Evolutionary conservation across 768 basidiomycete genomes (phyloP).

Genomic region (Saitozyma sp.): DNA sequence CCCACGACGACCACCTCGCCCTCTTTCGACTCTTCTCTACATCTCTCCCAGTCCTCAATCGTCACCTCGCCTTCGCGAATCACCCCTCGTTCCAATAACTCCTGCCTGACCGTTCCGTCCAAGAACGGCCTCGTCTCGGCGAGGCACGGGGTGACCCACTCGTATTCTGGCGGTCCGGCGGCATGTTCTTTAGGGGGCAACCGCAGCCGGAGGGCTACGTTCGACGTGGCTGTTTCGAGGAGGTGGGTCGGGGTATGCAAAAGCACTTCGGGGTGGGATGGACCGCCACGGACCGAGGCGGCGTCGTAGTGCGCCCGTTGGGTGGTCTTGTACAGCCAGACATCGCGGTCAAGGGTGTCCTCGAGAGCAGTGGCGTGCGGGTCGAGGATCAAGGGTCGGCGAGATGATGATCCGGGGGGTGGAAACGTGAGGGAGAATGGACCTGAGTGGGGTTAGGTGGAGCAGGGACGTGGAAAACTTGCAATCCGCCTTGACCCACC

Average conservation of each 20-base stretch:
- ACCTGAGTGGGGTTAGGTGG: slow-evolving; percentile 9
- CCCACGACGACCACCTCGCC: slow-evolving; percentile 22
- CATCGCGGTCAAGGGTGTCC: slow-evolving; percentile 12
- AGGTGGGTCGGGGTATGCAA: slow-evolving; percentile 28
- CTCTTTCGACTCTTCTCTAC: slow-evolving; percentile 17
- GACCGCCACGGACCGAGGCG: slow-evolving; percentile 25
- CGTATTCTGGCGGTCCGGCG: background rate
- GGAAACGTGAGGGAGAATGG: slow-evolving; percentile 12
- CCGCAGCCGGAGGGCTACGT: slow-evolving; percentile 33
- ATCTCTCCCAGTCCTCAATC: slow-evolving; percentile 20
- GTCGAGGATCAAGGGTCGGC: slow-evolving; percentile 12
- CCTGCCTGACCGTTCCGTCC: slow-evolving; percentile 36
- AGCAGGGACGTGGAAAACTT: background rate
- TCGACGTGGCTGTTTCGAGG: slow-evolving; percentile 42
- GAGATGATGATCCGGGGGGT: background rate
- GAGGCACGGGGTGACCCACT: slow-evolving; percentile 34
- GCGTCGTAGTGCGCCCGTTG: slow-evolving; percentile 30
- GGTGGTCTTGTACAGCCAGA: slow-evolving; percentile 36
- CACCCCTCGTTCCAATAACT: slow-evolving; percentile 28
- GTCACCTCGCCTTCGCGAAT: slow-evolving; percentile 34
- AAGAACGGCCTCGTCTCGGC: slow-evolving; percentile 14
- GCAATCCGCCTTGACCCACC: slow-evolving; percentile 8
- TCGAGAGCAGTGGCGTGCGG: slow-evolving; percentile 3
- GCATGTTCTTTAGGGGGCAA: background rate
- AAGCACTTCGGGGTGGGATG: slow-evolving; percentile 31